Evolutionary conservation across 139 green algal genomes (phyloP), one percentile per base, ranked within the genome.

Genomic region (Chlamydomonas sp.): DNA sequence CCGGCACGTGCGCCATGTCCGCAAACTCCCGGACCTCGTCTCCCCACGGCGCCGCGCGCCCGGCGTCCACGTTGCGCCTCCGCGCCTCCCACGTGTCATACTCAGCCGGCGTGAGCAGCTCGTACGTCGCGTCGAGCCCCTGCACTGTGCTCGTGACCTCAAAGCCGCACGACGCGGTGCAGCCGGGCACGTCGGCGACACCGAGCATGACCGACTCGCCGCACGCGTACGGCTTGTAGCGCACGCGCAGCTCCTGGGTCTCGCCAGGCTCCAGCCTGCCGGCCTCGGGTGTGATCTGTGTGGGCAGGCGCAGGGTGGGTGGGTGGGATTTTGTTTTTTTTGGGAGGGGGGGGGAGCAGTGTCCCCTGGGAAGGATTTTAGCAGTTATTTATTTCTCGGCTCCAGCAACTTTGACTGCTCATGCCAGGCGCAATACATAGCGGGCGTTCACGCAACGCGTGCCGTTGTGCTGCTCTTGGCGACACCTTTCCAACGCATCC

Each of bases 121-220:
- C 76, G 34, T 79, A 82, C 13, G 47, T 76, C 1, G 75, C 76
- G 50, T 82, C 76, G 31, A 82, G 67, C 34, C 69, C 69, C 2
- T 54, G 35, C 3, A 76, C 43, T 5, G 31, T 43, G 29, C 61
- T 70, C 0, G 43, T 72, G 24, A 82, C 10, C 6, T 35, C 5
- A 54, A 82, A 79, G 58, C 71, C 76, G 35, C 69, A 54, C 13
- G 76, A 72, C 47, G 30, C 22, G n/a, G 76, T 72, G 2, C 72
- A 72, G 20, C 76, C 76, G 8, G 57, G 57, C 35, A 82, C 26
- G 30, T 79, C 68, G 48, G 72, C 78, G 20, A 82, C 72, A 13
- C 76, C 68, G 49, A 71, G 73, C 54, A 82, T 26, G 22, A 71
- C 67, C 36, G 70, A 73, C 3, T 39, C 35, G 1, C 76, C 76